Base-by-base conservation (phyloP, 75 land plant genomes). In the Pseudotsuga menziesii region DNA sequence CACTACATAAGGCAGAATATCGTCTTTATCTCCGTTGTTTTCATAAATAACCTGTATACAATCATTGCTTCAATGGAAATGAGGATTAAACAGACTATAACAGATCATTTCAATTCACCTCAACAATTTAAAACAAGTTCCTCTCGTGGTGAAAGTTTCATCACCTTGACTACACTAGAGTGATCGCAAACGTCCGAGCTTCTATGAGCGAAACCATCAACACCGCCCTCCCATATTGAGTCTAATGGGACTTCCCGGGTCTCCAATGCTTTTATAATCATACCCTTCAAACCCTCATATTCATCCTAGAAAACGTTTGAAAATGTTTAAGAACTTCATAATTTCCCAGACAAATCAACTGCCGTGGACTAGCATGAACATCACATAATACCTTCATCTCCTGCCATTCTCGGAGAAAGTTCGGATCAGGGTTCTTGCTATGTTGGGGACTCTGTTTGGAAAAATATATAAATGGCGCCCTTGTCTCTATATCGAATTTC, bases 381-480 rank as follows among this genome's bases (percentile, higher is more conserved):
- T 57, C 0, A 17, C 13, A 57, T 16, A 71, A 7, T 72, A 85
- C 87, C 83, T 82, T 82, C 73, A 79, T 76, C 16, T 26, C 29
- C 52, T 32, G 61, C 76, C 78, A 83, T 26, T 83, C 78, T 44
- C 73, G 64, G 44, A 23, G 67, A 57, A 87, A 76, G 5, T 76
- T 54, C 44, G 32, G n/a, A 23, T 35, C 78, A 19, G 57, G 27
- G 25, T 17, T 9, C 27, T 72, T 17, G 27, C 5, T 72, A 17
- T 57, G 19, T 17, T 1, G 32, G 32, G 32, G 32, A 29, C 32
- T 17, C 48, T 72, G 12, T 44, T 25, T 72, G 3, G 76, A 44
- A 60, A 88, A 85, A 60, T 77, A 85, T 5, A 67, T 58, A 26
- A 69, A 73, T 2, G 90, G 88, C 29, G 86, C 82, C 60, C 88